phyloP scores from a whole-genome alignment of 257 asterid species.

The Salvia hispanica region DNA sequence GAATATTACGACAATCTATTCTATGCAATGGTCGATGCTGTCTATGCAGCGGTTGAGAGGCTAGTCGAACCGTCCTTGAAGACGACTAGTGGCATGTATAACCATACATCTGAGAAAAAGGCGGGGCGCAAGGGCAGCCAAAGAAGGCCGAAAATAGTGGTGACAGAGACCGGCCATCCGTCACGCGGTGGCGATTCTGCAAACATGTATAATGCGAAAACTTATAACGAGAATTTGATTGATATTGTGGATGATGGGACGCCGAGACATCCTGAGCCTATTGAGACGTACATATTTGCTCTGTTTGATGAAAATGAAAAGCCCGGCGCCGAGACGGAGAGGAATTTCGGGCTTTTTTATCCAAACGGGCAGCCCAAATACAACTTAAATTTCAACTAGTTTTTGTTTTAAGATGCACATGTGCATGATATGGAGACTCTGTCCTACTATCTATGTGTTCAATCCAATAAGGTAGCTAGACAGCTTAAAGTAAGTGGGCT shows the following conservation, averaged over 20 bases:
- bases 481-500: too few species aligned
- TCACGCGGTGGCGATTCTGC: constrained; percentile 38
- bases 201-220: constrained; percentile 36
- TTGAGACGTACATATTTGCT: constrained; percentile 54
- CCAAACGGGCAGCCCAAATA: constrained; percentile 42
- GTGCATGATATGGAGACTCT: too few species aligned
- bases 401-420: too few species aligned
- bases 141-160: constrained; percentile 21
- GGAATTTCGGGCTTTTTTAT: constrained; percentile 46
- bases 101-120: neutral
- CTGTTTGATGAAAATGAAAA: constrained; percentile 55
- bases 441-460: too few species aligned
- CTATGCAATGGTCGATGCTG: constrained; percentile 43
- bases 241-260: constrained; percentile 37
- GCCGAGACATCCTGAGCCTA: constrained; percentile 37
- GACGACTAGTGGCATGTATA: neutral
- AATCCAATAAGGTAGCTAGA: too few species aligned
- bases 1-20: constrained; percentile 41
- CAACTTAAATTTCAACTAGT: constrained; percentile 13
- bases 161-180: constrained; percentile 61
- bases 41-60: constrained; percentile 46
- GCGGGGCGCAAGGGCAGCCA: neutral
- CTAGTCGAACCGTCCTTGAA: neutral
- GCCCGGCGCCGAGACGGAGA: constrained; percentile 35
- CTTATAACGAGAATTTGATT: constrained; percentile 39